Conservation (phyloP, 495 filamentous ascomycete genomes). For the Mycothermus thermophilus region DNA sequence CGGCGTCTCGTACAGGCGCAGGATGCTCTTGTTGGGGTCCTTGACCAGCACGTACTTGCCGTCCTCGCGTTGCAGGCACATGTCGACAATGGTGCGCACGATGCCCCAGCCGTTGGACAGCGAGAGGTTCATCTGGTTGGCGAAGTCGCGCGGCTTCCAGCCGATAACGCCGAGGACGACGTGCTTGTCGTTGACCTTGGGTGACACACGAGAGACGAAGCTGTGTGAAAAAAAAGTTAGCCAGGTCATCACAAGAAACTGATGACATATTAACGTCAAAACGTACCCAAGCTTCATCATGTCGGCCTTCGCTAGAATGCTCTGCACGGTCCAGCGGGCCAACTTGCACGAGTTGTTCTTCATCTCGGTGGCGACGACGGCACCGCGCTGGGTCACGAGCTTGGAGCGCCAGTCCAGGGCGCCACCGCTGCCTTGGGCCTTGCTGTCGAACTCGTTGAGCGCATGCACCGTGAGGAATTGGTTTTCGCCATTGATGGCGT, state of each 20-base stretch:
- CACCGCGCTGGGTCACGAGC: constrained; percentile 82
- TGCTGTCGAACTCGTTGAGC: constrained; percentile 96
- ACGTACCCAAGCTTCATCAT: constrained; percentile 89
- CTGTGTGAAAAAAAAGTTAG: no score
- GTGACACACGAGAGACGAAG: constrained; percentile 87
- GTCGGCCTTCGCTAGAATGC: constrained; percentile 88
- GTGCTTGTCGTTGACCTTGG: constrained; percentile 77
- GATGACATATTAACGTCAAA: constrained; percentile 7
- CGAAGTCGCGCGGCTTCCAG: constrained; percentile 95
- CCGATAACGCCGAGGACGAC: constrained; percentile 90
- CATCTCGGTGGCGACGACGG: constrained; percentile 98
- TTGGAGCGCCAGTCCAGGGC: constrained; percentile 94
- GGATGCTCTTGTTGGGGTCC: constrained; percentile 91
- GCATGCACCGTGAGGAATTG: constrained; percentile 88
- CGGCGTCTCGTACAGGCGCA: constrained; percentile 87
- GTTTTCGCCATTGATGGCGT: constrained; percentile 72
- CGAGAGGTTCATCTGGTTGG: constrained; percentile 93
- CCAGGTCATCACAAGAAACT: no score
- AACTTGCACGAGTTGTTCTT: constrained; percentile 99
- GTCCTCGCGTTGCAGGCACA: constrained; percentile 59
- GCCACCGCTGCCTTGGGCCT: constrained; percentile 85
- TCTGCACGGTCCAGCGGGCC: constrained; percentile 90
- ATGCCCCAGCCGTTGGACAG: constrained; percentile 98
- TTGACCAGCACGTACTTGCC: constrained; percentile 60
- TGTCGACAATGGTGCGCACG: constrained; percentile 91